Conservation (phyloP, 1,139 yeast genomes). For the Blastobotrys aristatus region DNA sequence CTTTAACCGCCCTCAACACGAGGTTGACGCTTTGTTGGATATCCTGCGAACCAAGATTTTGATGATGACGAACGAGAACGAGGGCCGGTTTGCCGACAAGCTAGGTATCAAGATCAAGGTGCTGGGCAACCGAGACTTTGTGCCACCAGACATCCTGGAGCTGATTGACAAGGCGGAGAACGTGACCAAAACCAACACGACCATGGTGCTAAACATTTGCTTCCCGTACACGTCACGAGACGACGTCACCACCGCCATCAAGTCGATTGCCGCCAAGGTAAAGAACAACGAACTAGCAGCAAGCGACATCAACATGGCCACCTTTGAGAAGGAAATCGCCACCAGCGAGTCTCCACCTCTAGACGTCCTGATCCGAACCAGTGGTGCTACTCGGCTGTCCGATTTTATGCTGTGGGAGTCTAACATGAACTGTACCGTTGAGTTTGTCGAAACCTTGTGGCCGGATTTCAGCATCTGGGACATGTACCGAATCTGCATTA, state of each 20-base stretch:
- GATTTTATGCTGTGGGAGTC: slow-evolving; percentile 83
- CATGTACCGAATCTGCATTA: slow-evolving; percentile 53
- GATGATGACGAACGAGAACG: slow-evolving; percentile 21
- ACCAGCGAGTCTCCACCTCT: slow-evolving; percentile 69
- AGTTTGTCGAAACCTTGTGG: slow-evolving; percentile 76
- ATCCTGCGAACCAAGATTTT: slow-evolving; percentile 68
- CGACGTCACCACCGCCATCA: slow-evolving; percentile 73
- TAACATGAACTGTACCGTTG: slow-evolving; percentile 53
- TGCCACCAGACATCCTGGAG: slow-evolving; percentile 65
- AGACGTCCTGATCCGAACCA: slow-evolving; percentile 78
- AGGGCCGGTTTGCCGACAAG: slow-evolving; percentile 50
- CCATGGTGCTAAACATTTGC: slow-evolving; percentile 82
- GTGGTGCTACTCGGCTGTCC: slow-evolving; percentile 80
- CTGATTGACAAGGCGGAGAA: slow-evolving; percentile 62
- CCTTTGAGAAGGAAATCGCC: slow-evolving; percentile 53
- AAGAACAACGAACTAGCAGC: slow-evolving; percentile 28
- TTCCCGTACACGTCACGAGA: slow-evolving; percentile 94
- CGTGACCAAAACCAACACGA: slow-evolving; percentile 57
- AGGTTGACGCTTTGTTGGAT: slow-evolving; percentile 81
- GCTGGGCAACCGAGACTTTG: slow-evolving; percentile 63
- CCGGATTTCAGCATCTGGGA: slow-evolving; percentile 70
- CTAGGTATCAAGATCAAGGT: slow-evolving; percentile 70
- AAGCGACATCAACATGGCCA: slow-evolving; percentile 41
- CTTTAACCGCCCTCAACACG: slow-evolving; percentile 76
- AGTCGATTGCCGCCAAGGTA: slow-evolving; percentile 44